phyloP scores from a whole-genome alignment of 768 basidiomycete species.

The Collybia mongolica region DNA sequence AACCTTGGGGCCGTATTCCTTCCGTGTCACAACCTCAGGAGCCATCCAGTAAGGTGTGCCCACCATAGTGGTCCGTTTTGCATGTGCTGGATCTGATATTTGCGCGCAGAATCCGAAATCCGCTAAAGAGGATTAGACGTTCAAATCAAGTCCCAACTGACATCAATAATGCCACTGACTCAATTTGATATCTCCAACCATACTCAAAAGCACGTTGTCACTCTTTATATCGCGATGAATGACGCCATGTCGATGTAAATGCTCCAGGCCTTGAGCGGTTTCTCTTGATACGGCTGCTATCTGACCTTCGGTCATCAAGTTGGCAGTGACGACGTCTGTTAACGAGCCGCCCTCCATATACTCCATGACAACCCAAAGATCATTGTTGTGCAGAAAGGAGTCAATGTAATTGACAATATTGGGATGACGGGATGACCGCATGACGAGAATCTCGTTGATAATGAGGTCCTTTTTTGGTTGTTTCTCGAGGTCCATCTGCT shows the following conservation, averaged over 20 bases:
- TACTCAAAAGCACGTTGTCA: constrained; percentile 91
- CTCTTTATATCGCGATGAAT: constrained; percentile 99
- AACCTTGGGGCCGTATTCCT: constrained; percentile 98
- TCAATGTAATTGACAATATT: constrained; percentile 99
- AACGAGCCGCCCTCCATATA: constrained; percentile 97
- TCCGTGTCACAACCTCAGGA: constrained; percentile 95
- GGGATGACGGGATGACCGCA: constrained; percentile 95
- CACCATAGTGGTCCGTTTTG: constrained; percentile 97
- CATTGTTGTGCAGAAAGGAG: constrained; percentile 96
- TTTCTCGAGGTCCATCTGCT: constrained; percentile 99
- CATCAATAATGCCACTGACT: constrained; percentile 57
- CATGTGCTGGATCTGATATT: constrained; percentile 83
- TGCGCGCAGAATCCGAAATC: constrained; percentile 99
- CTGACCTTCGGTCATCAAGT: constrained; percentile 98
- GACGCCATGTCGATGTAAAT: constrained; percentile 93
- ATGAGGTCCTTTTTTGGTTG: constrained; percentile 99
- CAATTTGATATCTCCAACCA: constrained; percentile 96
- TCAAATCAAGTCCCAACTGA: not conserved
- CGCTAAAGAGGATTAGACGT: constrained; percentile 46
- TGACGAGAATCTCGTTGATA: constrained; percentile 99
- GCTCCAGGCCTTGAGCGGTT: constrained; percentile 89
- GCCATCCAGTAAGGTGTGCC: constrained; percentile 99
- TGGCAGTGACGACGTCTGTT: constrained; percentile 94
- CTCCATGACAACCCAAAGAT: constrained; percentile 99
- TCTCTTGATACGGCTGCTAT: constrained; percentile 96